Evolutionary conservation across 352 stramenopile species (phyloP).

Genomic region (Phytopythium helicoides): DNA sequence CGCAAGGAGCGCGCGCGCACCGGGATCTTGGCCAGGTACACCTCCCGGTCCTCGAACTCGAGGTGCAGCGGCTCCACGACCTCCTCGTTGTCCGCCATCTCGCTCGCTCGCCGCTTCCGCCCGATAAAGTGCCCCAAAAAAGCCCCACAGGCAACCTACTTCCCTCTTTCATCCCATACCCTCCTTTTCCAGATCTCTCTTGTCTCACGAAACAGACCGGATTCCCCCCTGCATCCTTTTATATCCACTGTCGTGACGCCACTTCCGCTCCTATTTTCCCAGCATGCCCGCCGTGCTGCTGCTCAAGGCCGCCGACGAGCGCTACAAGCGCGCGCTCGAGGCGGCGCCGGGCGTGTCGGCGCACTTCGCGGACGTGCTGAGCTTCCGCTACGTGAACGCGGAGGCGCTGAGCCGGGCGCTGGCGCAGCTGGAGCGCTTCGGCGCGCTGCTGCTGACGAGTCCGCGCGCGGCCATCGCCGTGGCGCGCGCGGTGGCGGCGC

Average conservation of each 20-base stretch:
- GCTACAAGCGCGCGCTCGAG: constrained; percentile 47
- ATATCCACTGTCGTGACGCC: no score
- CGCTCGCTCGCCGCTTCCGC: no score
- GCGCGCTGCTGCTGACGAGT: constrained; percentile 71
- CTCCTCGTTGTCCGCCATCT: constrained; percentile 85
- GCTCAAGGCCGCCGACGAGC: constrained; percentile 65
- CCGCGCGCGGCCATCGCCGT: constrained; percentile 65
- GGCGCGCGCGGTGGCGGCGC: constrained; percentile 20
- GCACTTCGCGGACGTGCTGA: constrained; percentile 65
- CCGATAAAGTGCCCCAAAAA: no score
- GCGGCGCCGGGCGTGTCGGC: constrained; percentile 5
- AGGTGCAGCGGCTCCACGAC: constrained; percentile 89
- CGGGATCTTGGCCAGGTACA: constrained; percentile 87
- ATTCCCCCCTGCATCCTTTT: no score
- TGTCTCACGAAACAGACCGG: no score
- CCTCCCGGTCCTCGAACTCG: constrained; percentile 83
- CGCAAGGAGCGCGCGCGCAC: constrained; percentile 27
- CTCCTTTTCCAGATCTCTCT: no score
- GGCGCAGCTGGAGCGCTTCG: constrained; percentile 45
- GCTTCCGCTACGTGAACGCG: constrained; percentile 64
- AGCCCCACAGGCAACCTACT: no score
- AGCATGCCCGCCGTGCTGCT: constrained; percentile 37
- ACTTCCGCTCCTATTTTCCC: no score
- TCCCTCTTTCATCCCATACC: no score
- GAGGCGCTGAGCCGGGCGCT: constrained; percentile 34